These are phyloP conservation scores for Globisporangium radiosum DNA, from an alignment of 352 stramenopile species.

Conservation along the genomic window DNA sequence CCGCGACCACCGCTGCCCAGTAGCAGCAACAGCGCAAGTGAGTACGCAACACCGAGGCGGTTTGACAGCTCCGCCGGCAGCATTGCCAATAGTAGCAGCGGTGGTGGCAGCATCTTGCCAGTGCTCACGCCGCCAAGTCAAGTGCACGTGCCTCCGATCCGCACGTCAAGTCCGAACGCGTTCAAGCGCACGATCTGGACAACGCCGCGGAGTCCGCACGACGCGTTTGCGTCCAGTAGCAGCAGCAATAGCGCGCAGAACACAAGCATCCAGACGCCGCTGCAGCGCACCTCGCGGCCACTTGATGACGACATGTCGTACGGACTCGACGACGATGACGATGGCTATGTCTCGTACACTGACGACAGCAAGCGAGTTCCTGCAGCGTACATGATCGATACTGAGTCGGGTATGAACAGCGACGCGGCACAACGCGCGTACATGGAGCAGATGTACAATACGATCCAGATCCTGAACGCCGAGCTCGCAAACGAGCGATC, in stretches of 20 bases:
- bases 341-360: not conserved
- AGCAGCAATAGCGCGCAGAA: not conserved
- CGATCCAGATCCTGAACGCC: conserved; percentile 39
- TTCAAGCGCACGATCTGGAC: conserved; percentile 44
- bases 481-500: conserved; percentile 42
- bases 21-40: not conserved
- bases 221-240: not conserved
- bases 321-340: not conserved
- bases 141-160: conserved; percentile 3
- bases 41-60: conserved; percentile 13
- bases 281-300: not conserved
- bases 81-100: not conserved
- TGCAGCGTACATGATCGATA: conserved; percentile 1
- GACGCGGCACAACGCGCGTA: conserved; percentile 33
- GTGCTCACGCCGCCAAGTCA: conserved; percentile 18
- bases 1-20: conserved; percentile 10
- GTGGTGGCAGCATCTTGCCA: conserved; percentile 30
- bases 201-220: conserved; percentile 21
- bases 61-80: conserved; percentile 2
- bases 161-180: conserved; percentile 16
- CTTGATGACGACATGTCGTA: conserved; percentile 1
- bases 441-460: conserved; percentile 71
- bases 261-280: not conserved
- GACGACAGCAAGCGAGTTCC: not conserved
- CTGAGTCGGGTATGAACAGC: not conserved